These are phyloP conservation scores for Myxozyma nipponensis DNA, from an alignment of 805 yeast genomes.

Conservation along the genomic window DNA sequence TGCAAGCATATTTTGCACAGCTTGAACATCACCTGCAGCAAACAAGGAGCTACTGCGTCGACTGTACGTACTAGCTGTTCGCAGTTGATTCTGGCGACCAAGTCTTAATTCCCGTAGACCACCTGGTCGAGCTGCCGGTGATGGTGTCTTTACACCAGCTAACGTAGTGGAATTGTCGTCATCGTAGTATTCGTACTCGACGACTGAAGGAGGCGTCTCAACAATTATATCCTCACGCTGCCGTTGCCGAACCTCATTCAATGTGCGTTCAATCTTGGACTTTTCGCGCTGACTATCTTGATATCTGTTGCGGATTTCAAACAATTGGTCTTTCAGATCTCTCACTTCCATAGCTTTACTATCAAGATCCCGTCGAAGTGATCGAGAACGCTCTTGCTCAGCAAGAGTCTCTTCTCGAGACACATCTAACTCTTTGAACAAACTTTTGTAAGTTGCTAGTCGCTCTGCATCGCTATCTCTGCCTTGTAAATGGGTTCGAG, in stretches of 20 bases:
- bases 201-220: not conserved
- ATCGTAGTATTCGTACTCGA: slow-evolving; percentile 22
- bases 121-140: not conserved
- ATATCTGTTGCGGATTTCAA: slow-evolving; percentile 18
- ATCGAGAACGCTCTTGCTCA: slow-evolving; percentile 18
- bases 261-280: slow-evolving; percentile 17
- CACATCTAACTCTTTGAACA: slow-evolving; percentile 19
- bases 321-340: slow-evolving; percentile 25
- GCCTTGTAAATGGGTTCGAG: not conserved
- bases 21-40: slow-evolving; percentile 9
- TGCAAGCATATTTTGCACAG: not conserved
- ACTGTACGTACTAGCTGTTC: slow-evolving; percentile 5
- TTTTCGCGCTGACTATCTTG: slow-evolving; percentile 24
- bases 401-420: slow-evolving; percentile 11
- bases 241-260: slow-evolving; percentile 23
- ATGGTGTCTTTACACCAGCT: not conserved
- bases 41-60: slow-evolving; percentile 24
- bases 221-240: not conserved
- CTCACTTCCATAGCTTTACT: slow-evolving; percentile 23
- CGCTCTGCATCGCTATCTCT: slow-evolving; percentile 4
- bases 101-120: slow-evolving; percentile 25
- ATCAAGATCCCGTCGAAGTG: slow-evolving; percentile 20
- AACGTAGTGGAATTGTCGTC: not conserved
- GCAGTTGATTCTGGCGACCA: slow-evolving; percentile 21
- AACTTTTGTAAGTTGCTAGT: slow-evolving; percentile 18